Evolutionary conservation across 2,329 filamentous ascomycete genomes (phyloP), one percentile per base, ranked within the genome.

Genomic region (Trichoderma gracile): DNA sequence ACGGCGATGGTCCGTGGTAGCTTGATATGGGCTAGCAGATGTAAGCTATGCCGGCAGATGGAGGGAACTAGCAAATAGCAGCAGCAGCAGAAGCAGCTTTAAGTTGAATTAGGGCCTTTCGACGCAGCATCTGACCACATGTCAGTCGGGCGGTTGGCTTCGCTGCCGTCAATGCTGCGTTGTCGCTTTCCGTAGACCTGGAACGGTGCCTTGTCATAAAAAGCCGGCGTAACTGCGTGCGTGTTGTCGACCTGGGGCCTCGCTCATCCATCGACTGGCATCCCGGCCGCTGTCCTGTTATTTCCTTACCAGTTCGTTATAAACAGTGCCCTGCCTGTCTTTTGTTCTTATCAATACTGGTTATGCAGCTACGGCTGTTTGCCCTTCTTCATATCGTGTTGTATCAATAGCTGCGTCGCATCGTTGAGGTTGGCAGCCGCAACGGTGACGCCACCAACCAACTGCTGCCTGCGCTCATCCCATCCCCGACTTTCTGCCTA

Each of bases 41-140:
- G 43, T 59, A 59, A 49, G 56, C 56, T 59, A 45, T 59, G 56
- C 56, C 56, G 56, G 43, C 55, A 38, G 25, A 47, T 58, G 56
- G 33, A 23, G 52, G 30, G 33, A 14, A 14, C n/a, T 21, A 47
- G 45, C 45, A 47, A 21, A 47, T 47, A 47, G 40, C 40, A 43
- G 40, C n/a, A 33, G 45, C 21, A 23, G 42, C 17, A 45, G 42
- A 9, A 38, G 45, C 45, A 15, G 21, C 21, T 25, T 38, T 3
- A 38, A 38, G 10, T 4, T 14, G 9, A 14, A 38, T 38, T 38
- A 38, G 33, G 33, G 53, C 53, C 53, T 19, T 42, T 55, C 14
- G 17, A 43, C 8, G 53, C 30, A 55, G 38, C 38, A 55, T 55
- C 53, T 55, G 53, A 55, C 53, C 15, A 21, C 27, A n/a, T 21